Conservation (phyloP, 2,329 filamentous ascomycete species). For the Penicillium sp. region DNA sequence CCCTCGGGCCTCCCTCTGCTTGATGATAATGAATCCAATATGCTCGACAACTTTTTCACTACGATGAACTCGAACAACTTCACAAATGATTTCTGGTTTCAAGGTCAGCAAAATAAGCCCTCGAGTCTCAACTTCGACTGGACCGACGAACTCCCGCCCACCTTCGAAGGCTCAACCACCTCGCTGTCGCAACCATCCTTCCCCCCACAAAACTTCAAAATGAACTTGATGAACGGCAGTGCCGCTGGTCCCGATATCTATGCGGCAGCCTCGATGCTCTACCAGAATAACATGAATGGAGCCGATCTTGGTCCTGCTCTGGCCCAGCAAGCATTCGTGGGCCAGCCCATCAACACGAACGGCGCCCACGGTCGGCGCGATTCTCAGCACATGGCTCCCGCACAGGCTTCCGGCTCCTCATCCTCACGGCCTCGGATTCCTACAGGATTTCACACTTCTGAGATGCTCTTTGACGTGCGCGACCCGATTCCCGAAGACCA, state of each 20-base stretch:
- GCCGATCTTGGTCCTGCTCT: conserved; percentile 36
- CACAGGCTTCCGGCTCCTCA: conserved; percentile 17
- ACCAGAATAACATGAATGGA: conserved; percentile 41
- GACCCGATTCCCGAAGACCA: conserved; percentile 41
- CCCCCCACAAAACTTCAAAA: conserved; percentile 34
- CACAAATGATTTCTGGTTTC: conserved; percentile 45
- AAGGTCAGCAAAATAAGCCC: conserved; percentile 34
- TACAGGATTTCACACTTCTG: conserved; percentile 41
- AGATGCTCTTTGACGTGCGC: conserved; percentile 45
- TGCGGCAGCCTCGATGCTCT: conserved; percentile 58
- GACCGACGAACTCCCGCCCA: conserved; percentile 61
- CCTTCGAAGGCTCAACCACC: conserved; percentile 67
- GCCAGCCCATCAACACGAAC: conserved; percentile 29
- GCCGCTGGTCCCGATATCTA: conserved; percentile 56
- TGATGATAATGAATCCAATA: conserved; percentile 60
- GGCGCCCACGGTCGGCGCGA: conserved; percentile 23
- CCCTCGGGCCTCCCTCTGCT: conserved; percentile 68
- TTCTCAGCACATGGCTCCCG: conserved; percentile 25
- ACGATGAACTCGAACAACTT: conserved; percentile 47
- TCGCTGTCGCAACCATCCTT: conserved; percentile 61
- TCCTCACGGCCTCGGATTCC: conserved; percentile 31
- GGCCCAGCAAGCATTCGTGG: conserved; percentile 35
- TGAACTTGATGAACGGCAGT: conserved; percentile 30
- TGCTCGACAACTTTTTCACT: conserved; percentile 56
- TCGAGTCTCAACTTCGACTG: conserved; percentile 42